Conservation (phyloP, 768 basidiomycete species). For the Wakefieldia striispora region DNA sequence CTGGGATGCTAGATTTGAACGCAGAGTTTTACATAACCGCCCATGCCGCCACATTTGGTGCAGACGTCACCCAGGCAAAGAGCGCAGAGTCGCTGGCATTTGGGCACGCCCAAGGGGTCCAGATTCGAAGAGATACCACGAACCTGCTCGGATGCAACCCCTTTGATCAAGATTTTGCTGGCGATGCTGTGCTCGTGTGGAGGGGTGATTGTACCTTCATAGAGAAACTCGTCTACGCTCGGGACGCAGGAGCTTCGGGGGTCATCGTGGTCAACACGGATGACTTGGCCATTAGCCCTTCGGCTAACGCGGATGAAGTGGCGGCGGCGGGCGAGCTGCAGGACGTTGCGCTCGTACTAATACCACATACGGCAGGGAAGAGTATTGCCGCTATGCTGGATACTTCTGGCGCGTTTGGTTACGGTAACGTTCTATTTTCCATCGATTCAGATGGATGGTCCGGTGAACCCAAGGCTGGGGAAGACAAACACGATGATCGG, state of each 20-base stretch:
- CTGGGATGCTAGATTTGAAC: slow-evolving; percentile 35
- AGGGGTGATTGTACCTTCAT: slow-evolving; percentile 89
- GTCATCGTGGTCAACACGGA: slow-evolving; percentile 73
- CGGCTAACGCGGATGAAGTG: slow-evolving; percentile 56
- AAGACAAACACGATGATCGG: slow-evolving; percentile 20
- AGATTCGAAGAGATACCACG: slow-evolving; percentile 46
- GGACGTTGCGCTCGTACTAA: slow-evolving; percentile 57
- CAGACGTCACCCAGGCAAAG: slow-evolving; percentile 44
- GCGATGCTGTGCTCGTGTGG: slow-evolving; percentile 57
- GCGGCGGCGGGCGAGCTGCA: slow-evolving; percentile 54
- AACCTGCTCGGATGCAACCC: slow-evolving; percentile 62
- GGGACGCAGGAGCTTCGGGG: slow-evolving; percentile 69
- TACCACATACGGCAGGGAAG: slow-evolving; percentile 52
- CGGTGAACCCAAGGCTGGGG: slow-evolving; percentile 16
- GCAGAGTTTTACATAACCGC: slow-evolving; percentile 54
- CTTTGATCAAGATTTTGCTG: slow-evolving; percentile 47
- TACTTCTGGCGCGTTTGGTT: slow-evolving; percentile 42
- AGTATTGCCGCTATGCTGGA: slow-evolving; percentile 56
- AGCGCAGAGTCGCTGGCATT: slow-evolving; percentile 39
- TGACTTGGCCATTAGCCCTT: slow-evolving; percentile 61
- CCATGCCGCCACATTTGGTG: slow-evolving; percentile 70
- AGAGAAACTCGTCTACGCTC: slow-evolving; percentile 73
- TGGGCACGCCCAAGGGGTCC: slow-evolving; percentile 50
- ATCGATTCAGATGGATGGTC: slow-evolving; percentile 41
- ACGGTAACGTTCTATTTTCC: slow-evolving; percentile 50